Evolutionary conservation across 441 rosid genomes (phyloP).

Genomic region (Aleurites moluccanus): DNA sequence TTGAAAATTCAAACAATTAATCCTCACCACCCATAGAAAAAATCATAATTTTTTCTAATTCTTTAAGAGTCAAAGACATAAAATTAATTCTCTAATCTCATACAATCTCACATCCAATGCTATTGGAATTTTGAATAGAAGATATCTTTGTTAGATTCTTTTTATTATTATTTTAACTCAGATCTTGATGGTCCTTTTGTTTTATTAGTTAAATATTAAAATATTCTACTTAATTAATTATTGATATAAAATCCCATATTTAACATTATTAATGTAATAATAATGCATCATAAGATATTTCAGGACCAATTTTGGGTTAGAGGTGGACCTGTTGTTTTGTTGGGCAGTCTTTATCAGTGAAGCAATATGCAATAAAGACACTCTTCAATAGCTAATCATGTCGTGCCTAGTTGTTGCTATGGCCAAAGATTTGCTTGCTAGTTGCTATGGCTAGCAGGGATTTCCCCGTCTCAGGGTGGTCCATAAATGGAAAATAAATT

Average conservation of each 20-base stretch:
- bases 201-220: too few relatives aligned
- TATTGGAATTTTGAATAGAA: not conserved
- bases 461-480: not conserved
- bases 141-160: not conserved
- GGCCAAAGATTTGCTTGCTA: not conserved
- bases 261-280: not conserved
- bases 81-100: not conserved
- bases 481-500: not conserved
- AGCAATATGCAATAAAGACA: not conserved
- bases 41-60: not conserved
- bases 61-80: not conserved
- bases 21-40: not conserved
- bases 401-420: not conserved
- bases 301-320: not conserved
- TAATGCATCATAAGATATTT: conserved; percentile 8
- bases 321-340: not conserved
- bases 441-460: not conserved
- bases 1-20: conserved; percentile 1
- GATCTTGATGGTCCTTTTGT: not conserved
- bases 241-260: not conserved
- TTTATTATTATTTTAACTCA: not conserved
- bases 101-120: not conserved
- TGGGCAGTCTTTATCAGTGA: conserved; percentile 1
- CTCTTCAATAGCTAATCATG: not conserved
- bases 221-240: too few relatives aligned